Percentiles rank a stretch among this genome's conserved stretches.
phyloP scores from a whole-genome alignment of 2,329 filamentous ascomycete genomes.

The Cladosporium velox region DNA sequence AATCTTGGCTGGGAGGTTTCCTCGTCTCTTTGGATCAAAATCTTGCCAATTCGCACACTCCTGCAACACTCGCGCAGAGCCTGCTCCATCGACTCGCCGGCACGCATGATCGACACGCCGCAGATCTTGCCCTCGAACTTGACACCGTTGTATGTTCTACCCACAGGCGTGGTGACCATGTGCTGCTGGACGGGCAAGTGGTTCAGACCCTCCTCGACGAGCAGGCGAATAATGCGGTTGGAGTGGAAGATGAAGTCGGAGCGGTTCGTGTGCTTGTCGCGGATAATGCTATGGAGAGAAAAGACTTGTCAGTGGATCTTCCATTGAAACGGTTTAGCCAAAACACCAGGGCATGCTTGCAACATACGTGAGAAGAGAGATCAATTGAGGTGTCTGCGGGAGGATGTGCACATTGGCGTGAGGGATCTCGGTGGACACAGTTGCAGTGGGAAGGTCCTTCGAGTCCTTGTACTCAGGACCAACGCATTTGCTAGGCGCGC shows the following conservation, averaged over 20 bases:
- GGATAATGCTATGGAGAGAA: conserved; percentile 74
- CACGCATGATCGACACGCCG: conserved; percentile 97
- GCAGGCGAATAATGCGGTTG: conserved; percentile 92
- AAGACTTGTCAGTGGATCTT: conserved; percentile 5
- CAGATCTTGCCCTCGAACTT: conserved; percentile 98
- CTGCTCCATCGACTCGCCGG: conserved; percentile 98
- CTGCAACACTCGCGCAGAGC: conserved; percentile 94
- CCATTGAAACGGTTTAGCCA: background rate
- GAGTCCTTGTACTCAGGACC: conserved; percentile 77
- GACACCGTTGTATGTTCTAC: conserved; percentile 83
- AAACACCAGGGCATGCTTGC: background rate
- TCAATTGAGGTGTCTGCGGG: conserved; percentile 91
- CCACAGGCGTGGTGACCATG: conserved; percentile 86
- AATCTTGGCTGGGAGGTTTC: conserved; percentile 89
- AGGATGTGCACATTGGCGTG: conserved; percentile 89
- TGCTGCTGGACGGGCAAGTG: conserved; percentile 90
- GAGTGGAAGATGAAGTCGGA: conserved; percentile 99
- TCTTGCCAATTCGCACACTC: conserved; percentile 97
- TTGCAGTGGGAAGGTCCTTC: conserved; percentile 68
- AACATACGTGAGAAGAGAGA: conserved; percentile 93
- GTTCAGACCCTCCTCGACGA: conserved; percentile 96
- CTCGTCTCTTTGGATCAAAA: conserved; percentile 95
- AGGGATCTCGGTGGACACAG: conserved; percentile 78
- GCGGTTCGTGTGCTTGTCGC: conserved; percentile 83
- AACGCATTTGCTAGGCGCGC: conserved; percentile 61